These are phyloP conservation scores for Schizosaccharomyces osmophilus DNA, from an alignment of 805 yeast species.

Conservation along the genomic window DNA sequence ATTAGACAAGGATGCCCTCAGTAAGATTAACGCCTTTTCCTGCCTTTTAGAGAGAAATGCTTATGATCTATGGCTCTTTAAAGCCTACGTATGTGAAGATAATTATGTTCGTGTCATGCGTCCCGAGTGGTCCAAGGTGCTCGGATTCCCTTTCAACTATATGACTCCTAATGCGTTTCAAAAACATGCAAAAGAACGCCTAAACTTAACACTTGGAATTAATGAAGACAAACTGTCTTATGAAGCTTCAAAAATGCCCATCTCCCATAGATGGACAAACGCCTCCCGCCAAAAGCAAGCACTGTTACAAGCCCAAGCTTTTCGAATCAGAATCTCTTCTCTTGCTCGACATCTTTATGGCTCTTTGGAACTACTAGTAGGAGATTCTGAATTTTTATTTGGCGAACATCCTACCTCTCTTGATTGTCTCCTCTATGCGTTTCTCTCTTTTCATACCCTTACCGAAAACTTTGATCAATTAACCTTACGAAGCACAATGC, in stretches of 20 bases:
- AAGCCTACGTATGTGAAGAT: not conserved
- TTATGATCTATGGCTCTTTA: not conserved
- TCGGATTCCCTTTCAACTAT: not conserved
- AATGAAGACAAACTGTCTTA: not conserved
- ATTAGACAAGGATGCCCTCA: not conserved
- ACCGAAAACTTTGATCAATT: not conserved
- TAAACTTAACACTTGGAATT: not conserved
- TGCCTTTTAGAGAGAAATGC: not conserved
- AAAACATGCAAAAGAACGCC: not conserved
- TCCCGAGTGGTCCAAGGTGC: slow-evolving; percentile 1
- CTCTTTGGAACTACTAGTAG: not conserved
- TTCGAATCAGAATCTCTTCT: not conserved
- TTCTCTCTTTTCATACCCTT: not conserved
- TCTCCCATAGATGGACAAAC: not conserved
- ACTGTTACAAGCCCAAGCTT: not conserved
- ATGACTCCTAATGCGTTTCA: not conserved
- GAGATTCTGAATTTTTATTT: not conserved
- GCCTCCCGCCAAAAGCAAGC: not conserved
- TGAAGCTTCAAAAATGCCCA: not conserved
- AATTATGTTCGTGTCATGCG: not conserved
- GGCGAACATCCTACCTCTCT: not conserved
- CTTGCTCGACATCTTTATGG: not conserved
- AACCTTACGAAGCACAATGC: not conserved
- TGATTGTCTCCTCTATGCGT: not conserved
- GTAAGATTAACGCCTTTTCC: not conserved